phyloP scores from a whole-genome alignment of 2,329 filamentous ascomycete species.

The Diplocarpon mali region DNA sequence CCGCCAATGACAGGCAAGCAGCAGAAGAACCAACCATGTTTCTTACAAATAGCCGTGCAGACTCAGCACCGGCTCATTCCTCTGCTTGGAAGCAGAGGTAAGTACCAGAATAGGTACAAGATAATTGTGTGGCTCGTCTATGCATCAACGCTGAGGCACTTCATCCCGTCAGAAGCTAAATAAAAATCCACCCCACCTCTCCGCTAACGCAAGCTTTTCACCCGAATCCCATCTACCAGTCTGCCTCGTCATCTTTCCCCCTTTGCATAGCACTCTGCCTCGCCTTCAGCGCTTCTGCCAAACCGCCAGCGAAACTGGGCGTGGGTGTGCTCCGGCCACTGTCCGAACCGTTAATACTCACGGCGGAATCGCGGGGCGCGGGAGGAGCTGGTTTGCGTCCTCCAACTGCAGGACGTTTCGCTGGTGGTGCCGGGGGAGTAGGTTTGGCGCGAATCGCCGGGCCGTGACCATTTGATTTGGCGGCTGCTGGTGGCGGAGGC shows the following conservation, averaged over 20 bases:
- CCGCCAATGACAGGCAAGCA: background rate
- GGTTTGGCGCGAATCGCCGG: slow-evolving; percentile 29
- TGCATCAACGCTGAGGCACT: slow-evolving; percentile 7
- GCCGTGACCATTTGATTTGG: slow-evolving; percentile 28
- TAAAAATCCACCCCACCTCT: background rate
- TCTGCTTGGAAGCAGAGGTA: background rate
- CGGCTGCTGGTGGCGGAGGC: slow-evolving; percentile 45
- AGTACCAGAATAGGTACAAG: background rate
- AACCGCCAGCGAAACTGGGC: slow-evolving; percentile 58
- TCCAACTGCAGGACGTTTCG: slow-evolving; percentile 61
- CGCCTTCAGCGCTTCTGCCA: slow-evolving; percentile 69
- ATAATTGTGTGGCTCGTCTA: slow-evolving; percentile 7
- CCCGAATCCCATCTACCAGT: slow-evolving; percentile 21
- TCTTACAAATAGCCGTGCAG: slow-evolving; percentile 1
- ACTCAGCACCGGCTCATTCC: too few species aligned
- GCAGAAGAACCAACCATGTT: background rate
- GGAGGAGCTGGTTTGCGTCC: slow-evolving; percentile 59
- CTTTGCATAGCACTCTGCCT: slow-evolving; percentile 58
- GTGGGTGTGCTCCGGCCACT: slow-evolving; percentile 63
- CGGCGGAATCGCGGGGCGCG: slow-evolving; percentile 60
- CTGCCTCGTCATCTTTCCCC: slow-evolving; percentile 34
- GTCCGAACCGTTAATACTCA: slow-evolving; percentile 40
- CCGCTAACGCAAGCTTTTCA: background rate
- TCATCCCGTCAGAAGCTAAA: background rate
- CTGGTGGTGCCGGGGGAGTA: slow-evolving; percentile 37